Evolutionary conservation across 176 grass and related monocot genomes (phyloP), one percentile per base, ranked within the genome.

Genomic region (Guadua angustifolia): DNA sequence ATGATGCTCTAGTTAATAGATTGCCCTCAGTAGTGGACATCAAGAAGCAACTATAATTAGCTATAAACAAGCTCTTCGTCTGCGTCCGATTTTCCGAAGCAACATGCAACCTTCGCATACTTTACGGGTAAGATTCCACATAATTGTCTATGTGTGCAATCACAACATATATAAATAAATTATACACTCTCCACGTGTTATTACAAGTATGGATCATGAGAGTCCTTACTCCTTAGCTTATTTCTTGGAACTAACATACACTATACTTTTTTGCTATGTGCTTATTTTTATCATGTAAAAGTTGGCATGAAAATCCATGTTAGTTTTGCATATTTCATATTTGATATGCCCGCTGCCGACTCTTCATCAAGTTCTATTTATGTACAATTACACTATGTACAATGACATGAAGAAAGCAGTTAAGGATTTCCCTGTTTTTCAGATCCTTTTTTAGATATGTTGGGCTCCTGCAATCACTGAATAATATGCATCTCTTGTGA

Each of bases 81-180:
- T 97, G 63, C 89, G 91, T 16, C 89, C 89, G 94, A 97, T 84
- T 97, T 97, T 86, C 91, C 94, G 94, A 97, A 89, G 94, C 91
- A 64, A 92, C 91, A 18, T 92, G 94, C 79, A 97, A 97, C 71
- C 91, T 97, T 83, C 56, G 51, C 94, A 97, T 74, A 97, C 94
- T 45, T 81, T 97, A 75, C 94, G 94, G 87, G 94, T 92, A 75
- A 82, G 35, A 36, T 36, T 36, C 35, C 35, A 36, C 35, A 36
- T 36, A 36, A 36, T 36, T 36, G 35, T 36, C 4, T 36, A 36
- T 36, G 2, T 36, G 35, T 36, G 2, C 35, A 36, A 36, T 36
- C 35, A 2, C 35, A 36, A 36, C 4, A 36, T 36, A 36, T 36
- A 36, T 36, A 36, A 36, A 36, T 4, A 36, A 36, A 1, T 36